Base-by-base conservation (phyloP, 306 rosid genomes). In the Pyrus communis region DNA sequence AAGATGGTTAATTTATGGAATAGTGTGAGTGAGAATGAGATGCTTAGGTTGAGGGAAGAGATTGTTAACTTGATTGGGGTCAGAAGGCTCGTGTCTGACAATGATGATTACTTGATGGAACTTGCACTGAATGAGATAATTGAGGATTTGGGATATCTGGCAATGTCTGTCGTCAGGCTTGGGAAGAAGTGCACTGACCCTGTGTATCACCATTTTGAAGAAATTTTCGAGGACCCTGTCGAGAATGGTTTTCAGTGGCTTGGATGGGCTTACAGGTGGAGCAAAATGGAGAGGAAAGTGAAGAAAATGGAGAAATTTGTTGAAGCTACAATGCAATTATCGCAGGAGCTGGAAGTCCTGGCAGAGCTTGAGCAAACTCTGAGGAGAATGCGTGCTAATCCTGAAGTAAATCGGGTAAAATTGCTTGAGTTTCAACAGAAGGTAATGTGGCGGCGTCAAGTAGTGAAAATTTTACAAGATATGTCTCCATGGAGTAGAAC, bases 231-330 rank as follows among this genome's bases (percentile, higher is more conserved):
- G 2, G 90, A 89, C 80, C 99, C 97, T 17, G 11, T 46, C 51
- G 76, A 82, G 66, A 72, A 78, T 17, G 78, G 81, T 74, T 69
- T 80, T 62, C 84, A 83, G 11, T 95, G 92, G 89, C 75, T 67
- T 3, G 93, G 95, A 2, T 89, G 93, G 98, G 89, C 82, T 40
- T 95, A 95, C 69, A 81, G 84, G 77, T 85, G 82, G 96, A 84
- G 87, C 67, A 95, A 95, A 79, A 95, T 95, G 98, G 93, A 92
- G 63, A 89, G 73, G 81, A 90, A 88, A 69, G 86, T 90, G 86
- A 89, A 87, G 89, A 95, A 95, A 81, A 90, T 95, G 97, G 92
- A 92, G 70, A 85, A 83, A 65, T 89, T 95, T 78, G 81, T 87
- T 73, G 84, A 80, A 5, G 77, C 81, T 22, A 82, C 96, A 77